These are phyloP conservation scores for Eurotiales sp. DNA, from an alignment of 2,329 filamentous ascomycete genomes.

Conservation along the genomic window DNA sequence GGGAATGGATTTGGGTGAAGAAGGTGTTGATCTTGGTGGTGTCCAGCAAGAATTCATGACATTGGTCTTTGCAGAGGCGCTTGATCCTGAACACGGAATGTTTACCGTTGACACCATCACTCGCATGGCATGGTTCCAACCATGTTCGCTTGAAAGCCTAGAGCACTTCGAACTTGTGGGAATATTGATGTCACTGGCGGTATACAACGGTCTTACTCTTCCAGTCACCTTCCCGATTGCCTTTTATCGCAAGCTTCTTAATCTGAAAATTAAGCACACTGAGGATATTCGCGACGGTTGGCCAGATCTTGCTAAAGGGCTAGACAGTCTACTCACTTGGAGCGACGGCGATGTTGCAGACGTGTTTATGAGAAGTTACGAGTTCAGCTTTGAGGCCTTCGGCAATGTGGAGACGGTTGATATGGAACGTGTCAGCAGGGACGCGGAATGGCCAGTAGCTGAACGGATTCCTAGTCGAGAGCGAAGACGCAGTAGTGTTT, in stretches of 20 bases:
- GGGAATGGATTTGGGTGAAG: conserved; percentile 75
- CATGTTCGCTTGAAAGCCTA: conserved; percentile 72
- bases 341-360: conserved; percentile 76
- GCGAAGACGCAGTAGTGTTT: conserved; percentile 10
- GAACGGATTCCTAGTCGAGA: conserved; percentile 9
- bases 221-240: conserved; percentile 84
- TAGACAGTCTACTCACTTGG: conserved; percentile 73
- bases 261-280: conserved; percentile 63
- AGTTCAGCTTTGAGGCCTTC: conserved; percentile 68
- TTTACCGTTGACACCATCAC: conserved; percentile 76
- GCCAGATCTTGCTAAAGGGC: conserved; percentile 72
- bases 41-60: conserved; percentile 97
- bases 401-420: conserved; percentile 53
- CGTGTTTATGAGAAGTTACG: conserved; percentile 78
- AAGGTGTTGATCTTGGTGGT: conserved; percentile 88
- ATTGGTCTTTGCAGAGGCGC: conserved; percentile 71
- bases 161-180: conserved; percentile 92
- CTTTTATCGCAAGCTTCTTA: conserved; percentile 76
- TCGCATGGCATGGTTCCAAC: conserved; percentile 82
- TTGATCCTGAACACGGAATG: conserved; percentile 70
- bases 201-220: conserved; percentile 90
- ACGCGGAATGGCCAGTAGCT: conserved; percentile 32
- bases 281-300: conserved; percentile 82
- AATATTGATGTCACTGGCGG: conserved; percentile 78
- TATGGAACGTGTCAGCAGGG: conserved; percentile 45